Percentiles rank a stretch among this genome's conserved stretches.
phyloP scores from a whole-genome alignment of 2,329 filamentous ascomycete genomes.

The Didymella lethalis region DNA sequence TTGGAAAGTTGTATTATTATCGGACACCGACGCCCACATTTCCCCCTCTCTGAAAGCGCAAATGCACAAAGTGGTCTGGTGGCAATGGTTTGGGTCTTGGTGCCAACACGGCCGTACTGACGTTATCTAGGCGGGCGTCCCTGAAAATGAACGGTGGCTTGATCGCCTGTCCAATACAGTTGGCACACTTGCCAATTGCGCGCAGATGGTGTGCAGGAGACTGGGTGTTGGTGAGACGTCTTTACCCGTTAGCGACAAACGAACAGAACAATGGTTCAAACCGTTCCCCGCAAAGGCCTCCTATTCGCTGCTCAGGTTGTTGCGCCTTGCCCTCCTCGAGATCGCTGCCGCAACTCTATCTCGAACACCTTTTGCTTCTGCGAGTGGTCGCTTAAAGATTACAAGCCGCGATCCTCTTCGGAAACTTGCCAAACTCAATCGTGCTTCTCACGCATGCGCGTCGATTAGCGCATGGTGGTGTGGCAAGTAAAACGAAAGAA shows the following conservation, averaged over 20 bases:
- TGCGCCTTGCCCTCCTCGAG: constrained; percentile 1
- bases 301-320: constrained; percentile 2
- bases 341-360: constrained; percentile 5
- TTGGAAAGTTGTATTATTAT: not conserved
- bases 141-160: constrained; percentile 7
- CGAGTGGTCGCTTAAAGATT: not conserved
- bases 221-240: constrained; percentile 12
- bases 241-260: constrained; percentile 13
- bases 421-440: not conserved
- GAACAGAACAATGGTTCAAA: constrained; percentile 9
- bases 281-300: constrained; percentile 2
- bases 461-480: constrained; percentile 4
- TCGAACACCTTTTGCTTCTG: not conserved
- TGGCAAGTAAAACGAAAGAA: constrained; percentile 8
- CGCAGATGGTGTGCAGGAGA: constrained; percentile 4
- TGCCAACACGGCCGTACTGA: constrained; percentile 1
- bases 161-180: constrained; percentile 8
- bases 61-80: constrained; percentile 4
- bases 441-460: not conserved
- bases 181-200: constrained; percentile 6
- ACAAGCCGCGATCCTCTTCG: not conserved
- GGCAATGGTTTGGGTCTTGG: constrained; percentile 1
- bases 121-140: constrained; percentile 1
- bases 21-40: constrained; percentile 12
- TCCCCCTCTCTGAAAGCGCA: not conserved